Evolutionary conservation across 768 basidiomycete species (phyloP).

Genomic region (Collybia sp.): DNA sequence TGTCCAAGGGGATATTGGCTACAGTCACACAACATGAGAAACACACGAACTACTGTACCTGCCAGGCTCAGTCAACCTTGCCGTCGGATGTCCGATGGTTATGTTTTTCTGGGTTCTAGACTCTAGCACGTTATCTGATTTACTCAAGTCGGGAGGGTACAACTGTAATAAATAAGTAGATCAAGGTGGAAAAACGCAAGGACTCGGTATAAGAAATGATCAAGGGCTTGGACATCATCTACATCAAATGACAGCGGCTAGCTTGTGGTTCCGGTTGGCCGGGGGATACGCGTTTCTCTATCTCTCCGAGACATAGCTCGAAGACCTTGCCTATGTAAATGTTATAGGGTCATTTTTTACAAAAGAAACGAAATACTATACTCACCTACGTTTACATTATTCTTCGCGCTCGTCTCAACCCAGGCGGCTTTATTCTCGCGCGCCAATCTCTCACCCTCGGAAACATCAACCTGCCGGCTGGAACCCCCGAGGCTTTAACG

Average conservation of each 20-base stretch:
- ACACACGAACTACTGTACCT: too few species aligned
- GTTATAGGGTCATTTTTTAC: slow-evolving; percentile 1
- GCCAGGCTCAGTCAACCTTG: too few species aligned
- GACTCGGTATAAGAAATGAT: too few species aligned
- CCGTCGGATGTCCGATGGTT: too few species aligned
- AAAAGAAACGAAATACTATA: slow-evolving; percentile 13
- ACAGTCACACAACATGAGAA: too few species aligned
- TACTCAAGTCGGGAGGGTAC: too few species aligned
- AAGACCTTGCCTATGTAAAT: slow-evolving; percentile 65
- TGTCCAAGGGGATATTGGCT: too few species aligned
- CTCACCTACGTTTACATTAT: slow-evolving; percentile 84
- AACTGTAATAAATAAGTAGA: too few species aligned
- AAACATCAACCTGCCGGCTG: slow-evolving; percentile 67
- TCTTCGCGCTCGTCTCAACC: slow-evolving; percentile 87
- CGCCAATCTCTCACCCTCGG: slow-evolving; percentile 77
- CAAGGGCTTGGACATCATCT: slow-evolving; percentile 7
- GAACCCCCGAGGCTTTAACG: slow-evolving; percentile 12
- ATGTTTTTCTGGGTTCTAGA: too few species aligned
- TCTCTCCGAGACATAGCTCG: slow-evolving; percentile 78
- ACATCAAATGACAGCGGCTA: slow-evolving; percentile 36
- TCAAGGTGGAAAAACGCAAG: too few species aligned
- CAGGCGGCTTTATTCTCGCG: slow-evolving; percentile 69
- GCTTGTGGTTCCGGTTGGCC: slow-evolving; percentile 35
- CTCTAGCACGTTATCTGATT: too few species aligned
- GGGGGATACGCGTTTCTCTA: slow-evolving; percentile 67